phyloP scores from a whole-genome alignment of 257 asterid genomes.

The Nicotiana attenuata region DNA sequence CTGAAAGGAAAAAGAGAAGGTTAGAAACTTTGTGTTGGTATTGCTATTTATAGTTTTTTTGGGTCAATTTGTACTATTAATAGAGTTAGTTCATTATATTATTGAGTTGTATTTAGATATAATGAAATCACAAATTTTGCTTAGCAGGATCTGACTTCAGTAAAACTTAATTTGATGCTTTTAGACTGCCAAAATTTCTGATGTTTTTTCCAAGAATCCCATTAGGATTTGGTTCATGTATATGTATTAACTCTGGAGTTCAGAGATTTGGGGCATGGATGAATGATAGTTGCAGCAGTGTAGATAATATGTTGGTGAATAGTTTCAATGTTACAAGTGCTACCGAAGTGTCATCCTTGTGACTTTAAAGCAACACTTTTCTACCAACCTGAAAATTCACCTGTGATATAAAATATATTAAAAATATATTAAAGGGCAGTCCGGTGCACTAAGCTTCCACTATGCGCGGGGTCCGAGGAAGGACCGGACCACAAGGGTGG shows the following conservation, averaged over 20 bases:
- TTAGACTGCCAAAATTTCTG: background rate
- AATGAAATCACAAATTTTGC: background rate
- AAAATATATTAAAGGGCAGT: background rate
- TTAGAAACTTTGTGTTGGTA: background rate
- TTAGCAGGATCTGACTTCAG: background rate
- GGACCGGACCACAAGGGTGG: too few relatives aligned
- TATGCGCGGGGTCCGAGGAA: too few relatives aligned
- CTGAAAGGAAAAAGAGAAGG: background rate
- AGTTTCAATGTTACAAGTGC: background rate
- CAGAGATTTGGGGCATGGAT: background rate
- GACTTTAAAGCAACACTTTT: background rate
- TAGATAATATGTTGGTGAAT: background rate
- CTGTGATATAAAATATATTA: background rate
- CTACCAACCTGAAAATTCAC: background rate
- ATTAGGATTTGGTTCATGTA: background rate
- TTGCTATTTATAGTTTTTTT: background rate
- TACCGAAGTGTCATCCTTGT: background rate
- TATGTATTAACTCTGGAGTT: background rate
- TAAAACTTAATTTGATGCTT: background rate
- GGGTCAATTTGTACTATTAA: background rate
- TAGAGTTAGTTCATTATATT: too few relatives aligned
- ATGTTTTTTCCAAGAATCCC: background rate
- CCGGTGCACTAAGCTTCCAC: too few relatives aligned
- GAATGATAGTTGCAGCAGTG: background rate
- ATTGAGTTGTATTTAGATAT: background rate